phyloP scores from a whole-genome alignment of 148 eudicot genomes.

The Rhododendron ferrugineum region DNA sequence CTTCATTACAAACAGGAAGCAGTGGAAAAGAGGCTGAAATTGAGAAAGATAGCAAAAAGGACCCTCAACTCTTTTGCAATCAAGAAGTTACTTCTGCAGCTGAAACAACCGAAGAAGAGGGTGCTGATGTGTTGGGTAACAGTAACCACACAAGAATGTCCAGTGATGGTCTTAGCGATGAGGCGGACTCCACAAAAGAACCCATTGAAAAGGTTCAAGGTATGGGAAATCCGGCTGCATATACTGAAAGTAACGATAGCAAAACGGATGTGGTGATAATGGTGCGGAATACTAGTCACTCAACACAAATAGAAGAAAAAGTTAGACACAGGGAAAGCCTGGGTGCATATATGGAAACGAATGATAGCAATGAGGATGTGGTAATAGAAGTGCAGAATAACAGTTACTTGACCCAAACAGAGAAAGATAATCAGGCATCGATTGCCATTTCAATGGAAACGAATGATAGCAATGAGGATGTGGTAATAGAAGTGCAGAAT shows the following conservation, averaged over 20 bases:
- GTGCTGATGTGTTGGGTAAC: slow-evolving; percentile 10
- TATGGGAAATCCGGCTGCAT: background rate
- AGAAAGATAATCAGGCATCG: background rate
- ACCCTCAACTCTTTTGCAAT: slow-evolving; percentile 1
- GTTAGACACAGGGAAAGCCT: slow-evolving; percentile 9
- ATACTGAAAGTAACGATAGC: background rate
- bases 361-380: background rate
- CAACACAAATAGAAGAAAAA: slow-evolving; percentile 14
- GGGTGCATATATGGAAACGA: background rate
- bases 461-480: background rate
- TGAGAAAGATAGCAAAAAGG: slow-evolving; percentile 20
- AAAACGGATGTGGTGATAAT: background rate
- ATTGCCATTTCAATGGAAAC: slow-evolving; percentile 8
- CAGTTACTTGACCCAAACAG: background rate
- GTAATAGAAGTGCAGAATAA: background rate
- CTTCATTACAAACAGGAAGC: slow-evolving; percentile 35
- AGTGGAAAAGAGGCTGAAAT: slow-evolving; percentile 28
- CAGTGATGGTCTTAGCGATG: slow-evolving; percentile 12
- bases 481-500: background rate
- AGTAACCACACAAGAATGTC: slow-evolving; percentile 16
- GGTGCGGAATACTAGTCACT: background rate
- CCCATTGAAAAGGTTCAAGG: slow-evolving; percentile 22
- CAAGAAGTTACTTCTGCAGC: slow-evolving; percentile 7
- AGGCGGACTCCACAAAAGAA: slow-evolving; percentile 20
- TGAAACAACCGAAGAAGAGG: slow-evolving; percentile 12